A percentile compares a stretch with the other conserved stretches of the same genome.
These are phyloP conservation scores for Colletotrichum australisinense DNA, from an alignment of 2,329 filamentous ascomycete species.

Conservation along the genomic window DNA sequence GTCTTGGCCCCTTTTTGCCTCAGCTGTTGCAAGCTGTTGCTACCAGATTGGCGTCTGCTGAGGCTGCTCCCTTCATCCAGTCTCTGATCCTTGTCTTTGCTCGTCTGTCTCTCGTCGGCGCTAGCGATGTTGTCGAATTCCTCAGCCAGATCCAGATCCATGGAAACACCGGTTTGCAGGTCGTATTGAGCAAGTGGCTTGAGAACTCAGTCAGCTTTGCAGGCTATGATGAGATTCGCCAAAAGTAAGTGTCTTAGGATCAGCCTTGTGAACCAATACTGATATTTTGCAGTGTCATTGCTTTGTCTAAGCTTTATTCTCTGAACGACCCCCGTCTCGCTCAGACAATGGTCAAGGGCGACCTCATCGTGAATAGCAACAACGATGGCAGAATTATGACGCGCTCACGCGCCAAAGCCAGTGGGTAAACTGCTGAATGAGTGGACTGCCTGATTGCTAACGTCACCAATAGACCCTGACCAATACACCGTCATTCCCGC, in stretches of 20 bases:
- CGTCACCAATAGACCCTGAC: conserved; percentile 75
- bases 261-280: neutral
- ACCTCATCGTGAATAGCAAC: conserved; percentile 79
- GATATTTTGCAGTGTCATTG: conserved; percentile 77
- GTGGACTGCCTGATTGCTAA: conserved; percentile 39
- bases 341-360: conserved; percentile 88
- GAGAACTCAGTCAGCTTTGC: conserved; percentile 97
- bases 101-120: conserved; percentile 84
- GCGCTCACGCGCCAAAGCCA: conserved; percentile 86
- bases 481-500: conserved; percentile 89
- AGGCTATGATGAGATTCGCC: conserved; percentile 97
- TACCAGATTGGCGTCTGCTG: conserved; percentile 82
- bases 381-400: conserved; percentile 89
- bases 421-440: conserved; percentile 56
- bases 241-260: conserved; percentile 75
- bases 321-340: conserved; percentile 84
- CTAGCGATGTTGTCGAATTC: conserved; percentile 92
- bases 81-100: conserved; percentile 96
- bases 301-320: conserved; percentile 89
- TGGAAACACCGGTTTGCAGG: conserved; percentile 83
- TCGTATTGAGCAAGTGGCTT: conserved; percentile 94
- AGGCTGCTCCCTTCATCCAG: conserved; percentile 92
- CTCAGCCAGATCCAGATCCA: conserved; percentile 85
- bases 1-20: conserved; percentile 88
- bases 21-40: conserved; percentile 92